Conservation (phyloP, 768 basidiomycete genomes). For the Pulveroboletus sp. region DNA sequence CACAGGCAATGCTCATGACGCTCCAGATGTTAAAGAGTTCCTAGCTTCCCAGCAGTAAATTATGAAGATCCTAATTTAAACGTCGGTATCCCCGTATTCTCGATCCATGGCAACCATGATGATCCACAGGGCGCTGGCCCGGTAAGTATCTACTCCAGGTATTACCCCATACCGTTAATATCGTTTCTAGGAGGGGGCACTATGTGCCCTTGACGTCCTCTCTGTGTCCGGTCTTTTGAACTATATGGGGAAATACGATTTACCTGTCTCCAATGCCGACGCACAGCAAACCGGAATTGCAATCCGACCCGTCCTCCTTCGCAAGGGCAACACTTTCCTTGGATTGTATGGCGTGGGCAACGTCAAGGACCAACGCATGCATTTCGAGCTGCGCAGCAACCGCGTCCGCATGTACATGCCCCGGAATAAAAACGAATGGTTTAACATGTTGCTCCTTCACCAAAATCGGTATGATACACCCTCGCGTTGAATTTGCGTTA, state of each 20-base stretch:
- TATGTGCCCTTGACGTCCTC: conserved; percentile 92
- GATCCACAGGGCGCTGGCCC: conserved; percentile 96
- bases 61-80: conserved; percentile 98
- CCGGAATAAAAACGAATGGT: conserved; percentile 86
- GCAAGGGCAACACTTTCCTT: conserved; percentile 83
- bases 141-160: conserved; percentile 43
- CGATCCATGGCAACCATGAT: conserved; percentile 99
- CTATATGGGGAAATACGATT: conserved; percentile 96
- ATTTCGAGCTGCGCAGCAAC: conserved; percentile 91
- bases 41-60: conserved; percentile 92
- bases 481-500: not conserved
- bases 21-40: not conserved
- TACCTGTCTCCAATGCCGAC: conserved; percentile 67
- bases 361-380: conserved; percentile 94
- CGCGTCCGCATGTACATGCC: conserved; percentile 98
- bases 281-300: conserved; percentile 73
- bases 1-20: not conserved
- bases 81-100: conserved; percentile 94
- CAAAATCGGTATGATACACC: conserved; percentile 76
- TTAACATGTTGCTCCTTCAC: conserved; percentile 90
- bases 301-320: conserved; percentile 85
- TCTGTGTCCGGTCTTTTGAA: conserved; percentile 93
- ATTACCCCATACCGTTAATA: not conserved
- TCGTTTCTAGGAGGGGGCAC: conserved; percentile 75
- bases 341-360: conserved; percentile 96